phyloP scores from a whole-genome alignment of 176 grass and related monocot species.

The Oryza punctata region DNA sequence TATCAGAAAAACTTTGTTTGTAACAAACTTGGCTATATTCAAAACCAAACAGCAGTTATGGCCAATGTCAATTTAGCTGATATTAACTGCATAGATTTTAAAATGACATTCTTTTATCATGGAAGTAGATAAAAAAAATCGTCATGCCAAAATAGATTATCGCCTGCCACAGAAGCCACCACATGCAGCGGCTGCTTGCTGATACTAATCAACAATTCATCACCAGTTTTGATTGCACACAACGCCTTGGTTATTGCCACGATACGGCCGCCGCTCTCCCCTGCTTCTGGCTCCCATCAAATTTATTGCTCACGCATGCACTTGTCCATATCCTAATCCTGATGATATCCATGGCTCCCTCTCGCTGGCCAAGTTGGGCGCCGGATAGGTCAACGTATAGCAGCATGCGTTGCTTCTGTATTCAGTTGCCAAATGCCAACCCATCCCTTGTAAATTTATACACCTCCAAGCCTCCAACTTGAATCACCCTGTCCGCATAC shows the following conservation, averaged over 20 bases:
- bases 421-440: background rate
- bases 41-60: too few relatives aligned
- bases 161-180: background rate
- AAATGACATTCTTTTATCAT: too few relatives aligned
- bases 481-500: too few relatives aligned
- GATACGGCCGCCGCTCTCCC: background rate
- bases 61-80: too few relatives aligned
- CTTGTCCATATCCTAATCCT: background rate
- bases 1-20: too few relatives aligned
- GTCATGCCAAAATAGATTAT: too few relatives aligned
- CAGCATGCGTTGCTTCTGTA: too few relatives aligned
- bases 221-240: background rate
- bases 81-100: too few relatives aligned
- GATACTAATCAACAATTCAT: too few relatives aligned
- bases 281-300: background rate
- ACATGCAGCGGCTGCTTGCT: background rate
- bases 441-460: background rate
- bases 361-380: background rate
- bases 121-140: too few relatives aligned
- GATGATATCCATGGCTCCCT: background rate
- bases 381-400: background rate
- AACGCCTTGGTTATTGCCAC: background rate
- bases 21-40: too few relatives aligned
- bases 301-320: background rate
- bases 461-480: too few relatives aligned